phyloP scores from a whole-genome alignment of 805 yeast genomes.

The Schwanniomyces yamadae region DNA sequence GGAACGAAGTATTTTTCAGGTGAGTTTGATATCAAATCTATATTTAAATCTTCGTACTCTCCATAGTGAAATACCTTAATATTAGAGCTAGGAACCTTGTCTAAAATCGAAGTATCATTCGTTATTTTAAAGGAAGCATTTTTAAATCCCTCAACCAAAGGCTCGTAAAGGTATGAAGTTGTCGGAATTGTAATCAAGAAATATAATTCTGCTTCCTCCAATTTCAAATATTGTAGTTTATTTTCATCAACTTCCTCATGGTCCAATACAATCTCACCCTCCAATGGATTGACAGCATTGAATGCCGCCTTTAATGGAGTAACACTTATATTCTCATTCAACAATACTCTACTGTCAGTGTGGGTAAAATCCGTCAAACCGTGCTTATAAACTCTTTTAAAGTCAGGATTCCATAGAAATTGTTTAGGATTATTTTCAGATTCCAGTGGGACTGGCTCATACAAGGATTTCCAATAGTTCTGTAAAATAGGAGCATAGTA shows the following conservation, averaged over 20 bases:
- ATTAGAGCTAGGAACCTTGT: slow-evolving; percentile 13
- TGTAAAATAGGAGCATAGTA: slow-evolving; percentile 75
- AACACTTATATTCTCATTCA: slow-evolving; percentile 58
- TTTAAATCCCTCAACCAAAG: slow-evolving; percentile 38
- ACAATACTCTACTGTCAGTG: slow-evolving; percentile 70
- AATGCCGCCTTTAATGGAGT: slow-evolving; percentile 67
- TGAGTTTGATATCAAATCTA: slow-evolving; percentile 55
- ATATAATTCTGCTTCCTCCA: not conserved
- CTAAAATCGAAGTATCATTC: slow-evolving; percentile 19
- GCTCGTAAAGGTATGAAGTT: slow-evolving; percentile 41
- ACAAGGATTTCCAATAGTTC: slow-evolving; percentile 77
- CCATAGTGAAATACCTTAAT: slow-evolving; percentile 68
- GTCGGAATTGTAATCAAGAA: slow-evolving; percentile 40
- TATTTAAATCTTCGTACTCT: slow-evolving; percentile 85
- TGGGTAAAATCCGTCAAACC: slow-evolving; percentile 41
- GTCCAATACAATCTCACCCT: slow-evolving; percentile 57
- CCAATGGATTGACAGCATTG: slow-evolving; percentile 47
- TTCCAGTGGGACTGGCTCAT: slow-evolving; percentile 28
- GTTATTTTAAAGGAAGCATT: slow-evolving; percentile 20
- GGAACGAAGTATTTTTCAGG: slow-evolving; percentile 59
- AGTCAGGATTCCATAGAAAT: slow-evolving; percentile 85
- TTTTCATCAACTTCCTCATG: slow-evolving; percentile 13
- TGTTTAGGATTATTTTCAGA: slow-evolving; percentile 22
- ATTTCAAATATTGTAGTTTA: not conserved
- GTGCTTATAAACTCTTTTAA: slow-evolving; percentile 59